These are phyloP conservation scores for Linum trigynum DNA, from an alignment of 345 rosid species.

Conservation along the genomic window DNA sequence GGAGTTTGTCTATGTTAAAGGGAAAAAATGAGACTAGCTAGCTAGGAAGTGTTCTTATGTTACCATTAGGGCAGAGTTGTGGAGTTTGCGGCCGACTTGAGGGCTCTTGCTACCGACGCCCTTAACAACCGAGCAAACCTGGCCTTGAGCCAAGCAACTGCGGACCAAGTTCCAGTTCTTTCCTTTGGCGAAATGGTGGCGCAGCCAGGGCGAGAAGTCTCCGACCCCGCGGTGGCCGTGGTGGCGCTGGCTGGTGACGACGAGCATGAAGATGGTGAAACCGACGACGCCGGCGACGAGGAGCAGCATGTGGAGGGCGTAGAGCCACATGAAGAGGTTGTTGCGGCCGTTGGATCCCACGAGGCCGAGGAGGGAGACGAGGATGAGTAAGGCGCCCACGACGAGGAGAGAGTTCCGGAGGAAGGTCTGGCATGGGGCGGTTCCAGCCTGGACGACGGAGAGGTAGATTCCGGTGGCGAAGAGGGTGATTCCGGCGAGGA, in stretches of 20 bases:
- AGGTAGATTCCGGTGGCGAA: conserved; percentile 13
- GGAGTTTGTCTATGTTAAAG: too few species aligned
- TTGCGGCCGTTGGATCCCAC: not conserved
- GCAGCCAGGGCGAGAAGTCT: not conserved
- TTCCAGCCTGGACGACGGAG: not conserved
- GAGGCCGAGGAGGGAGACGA: not conserved
- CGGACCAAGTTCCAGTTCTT: not conserved
- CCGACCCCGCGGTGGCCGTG: not conserved
- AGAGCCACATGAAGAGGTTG: not conserved
- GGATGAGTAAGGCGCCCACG: not conserved
- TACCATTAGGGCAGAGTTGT: not conserved
- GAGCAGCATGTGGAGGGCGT: not conserved
- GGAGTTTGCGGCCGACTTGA: not conserved
- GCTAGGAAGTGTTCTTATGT: too few species aligned
- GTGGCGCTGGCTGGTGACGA: not conserved
- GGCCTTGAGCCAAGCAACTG: not conserved
- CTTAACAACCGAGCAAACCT: not conserved
- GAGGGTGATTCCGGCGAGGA: conserved; percentile 15
- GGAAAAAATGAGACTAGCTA: too few species aligned
- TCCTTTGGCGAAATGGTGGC: not conserved
- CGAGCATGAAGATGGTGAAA: not conserved
- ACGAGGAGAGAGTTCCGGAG: not conserved
- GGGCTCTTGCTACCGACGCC: too few species aligned
- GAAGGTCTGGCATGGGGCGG: not conserved
- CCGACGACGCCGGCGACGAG: not conserved